Base-by-base conservation (phyloP, 257 asterid species). In the Ligustrum vulgare region DNA sequence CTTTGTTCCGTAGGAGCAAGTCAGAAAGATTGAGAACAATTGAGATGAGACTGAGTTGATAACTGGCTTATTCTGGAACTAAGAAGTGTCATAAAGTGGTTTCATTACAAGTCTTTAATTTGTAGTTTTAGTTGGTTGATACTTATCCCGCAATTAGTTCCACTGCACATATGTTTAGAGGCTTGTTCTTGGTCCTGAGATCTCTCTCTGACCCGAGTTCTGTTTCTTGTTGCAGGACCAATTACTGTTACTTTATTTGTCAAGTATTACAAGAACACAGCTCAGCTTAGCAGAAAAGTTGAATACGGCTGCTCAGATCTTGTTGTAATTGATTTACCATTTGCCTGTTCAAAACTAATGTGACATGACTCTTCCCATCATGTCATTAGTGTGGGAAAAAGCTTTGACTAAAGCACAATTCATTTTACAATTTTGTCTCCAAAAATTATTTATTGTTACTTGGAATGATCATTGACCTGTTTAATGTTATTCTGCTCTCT, bases 241-340 rank as follows among this genome's bases (percentile, higher is more conserved):
- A 72, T 83, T 93, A 68, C 84, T 94, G 67, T 69, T 94, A 66
- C 88, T 94, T 12, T 94, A 94, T 81, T 80, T 94, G 85, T 93
- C 98, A 28, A 89, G 98, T 94, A 91, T 94, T 73, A 90, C 98
- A 75, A 89, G 98, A 78, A 94, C 98, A 22, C 98, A 94, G 71
- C 98, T 94, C 84, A 80, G 93, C 83, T 77, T 94, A 43, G 98
- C 98, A 0, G 96, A 92, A 51, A 90, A 93, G 84, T 86, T 94
- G 81, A 94, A 94, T 79, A 92, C 98, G 1, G 98, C 98, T 69
- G 98, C 98, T 76, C 98, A 94, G 87, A 89, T 89, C 77, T 84
- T 94, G 80, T 84, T 94, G 80, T 94, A 75, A 70, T 36, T 10
- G 41, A 37, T 43, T 12, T 10, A 31, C 72, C 0, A n/a, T 79